phyloP scores from a whole-genome alignment of 495 filamentous ascomycete genomes.

The Staphylotrichum longicolle region DNA sequence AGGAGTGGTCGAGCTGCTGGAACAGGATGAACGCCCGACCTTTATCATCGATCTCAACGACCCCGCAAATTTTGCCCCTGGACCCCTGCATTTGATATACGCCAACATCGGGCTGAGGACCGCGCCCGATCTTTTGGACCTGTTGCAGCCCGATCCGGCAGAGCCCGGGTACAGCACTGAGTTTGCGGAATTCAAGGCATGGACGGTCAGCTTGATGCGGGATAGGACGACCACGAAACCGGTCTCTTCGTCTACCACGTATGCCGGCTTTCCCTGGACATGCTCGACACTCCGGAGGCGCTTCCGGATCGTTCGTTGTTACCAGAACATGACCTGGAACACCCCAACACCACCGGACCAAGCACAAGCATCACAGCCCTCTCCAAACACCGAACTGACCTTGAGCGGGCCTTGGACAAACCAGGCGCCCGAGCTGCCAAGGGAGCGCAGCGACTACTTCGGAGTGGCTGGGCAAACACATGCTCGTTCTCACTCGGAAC shows the following conservation, averaged over 20 bases:
- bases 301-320: conserved; percentile 59
- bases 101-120: conserved; percentile 58
- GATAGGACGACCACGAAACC: conserved; percentile 41
- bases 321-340: conserved; percentile 30
- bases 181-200: conserved; percentile 59
- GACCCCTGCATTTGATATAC: conserved; percentile 55
- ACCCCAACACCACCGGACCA: conserved; percentile 39
- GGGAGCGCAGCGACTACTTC: conserved; percentile 42
- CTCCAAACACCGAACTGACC: conserved; percentile 27
- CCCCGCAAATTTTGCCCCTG: conserved; percentile 49
- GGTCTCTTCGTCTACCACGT: conserved; percentile 50
- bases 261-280: conserved; percentile 59
- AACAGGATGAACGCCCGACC: conserved; percentile 64
- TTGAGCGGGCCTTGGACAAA: conserved; percentile 30
- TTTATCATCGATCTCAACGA: conserved; percentile 65
- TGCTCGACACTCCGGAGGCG: conserved; percentile 61
- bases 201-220: conserved; percentile 54
- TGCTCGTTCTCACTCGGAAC: conserved; percentile 27
- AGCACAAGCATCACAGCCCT: conserved; percentile 30
- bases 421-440: conserved; percentile 25
- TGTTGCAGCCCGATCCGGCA: conserved; percentile 47
- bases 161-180: conserved; percentile 38
- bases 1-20: conserved; percentile 62
- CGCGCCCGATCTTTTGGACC: conserved; percentile 46
- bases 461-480: conserved; percentile 28